Conservation (phyloP, 495 filamentous ascomycete species). For the Aspergillus steynii region DNA sequence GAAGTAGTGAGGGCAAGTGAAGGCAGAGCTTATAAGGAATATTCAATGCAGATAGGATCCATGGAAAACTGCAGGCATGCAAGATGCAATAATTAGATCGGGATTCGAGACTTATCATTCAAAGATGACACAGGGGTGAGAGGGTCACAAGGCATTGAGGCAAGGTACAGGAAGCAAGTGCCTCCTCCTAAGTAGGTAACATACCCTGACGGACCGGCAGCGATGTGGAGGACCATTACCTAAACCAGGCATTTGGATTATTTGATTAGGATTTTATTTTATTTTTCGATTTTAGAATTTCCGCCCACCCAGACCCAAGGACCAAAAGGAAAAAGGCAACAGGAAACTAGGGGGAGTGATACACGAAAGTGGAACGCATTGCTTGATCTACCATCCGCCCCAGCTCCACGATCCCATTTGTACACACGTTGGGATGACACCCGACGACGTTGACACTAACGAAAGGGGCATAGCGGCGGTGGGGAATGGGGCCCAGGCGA, state of each 20-base stretch:
- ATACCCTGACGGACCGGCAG: background rate
- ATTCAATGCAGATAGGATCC: constrained; percentile 19
- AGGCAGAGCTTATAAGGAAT: constrained; percentile 15
- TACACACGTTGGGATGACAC: constrained; percentile 44
- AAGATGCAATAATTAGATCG: constrained; percentile 21
- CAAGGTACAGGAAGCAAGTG: constrained; percentile 27
- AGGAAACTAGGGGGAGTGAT: constrained; percentile 15
- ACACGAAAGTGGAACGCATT: constrained; percentile 14
- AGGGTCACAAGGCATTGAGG: constrained; percentile 28
- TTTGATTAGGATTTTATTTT: too few relatives aligned
- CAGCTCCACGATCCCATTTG: constrained; percentile 40
- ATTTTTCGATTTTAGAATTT: background rate
- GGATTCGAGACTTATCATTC: constrained; percentile 21
- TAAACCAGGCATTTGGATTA: background rate
- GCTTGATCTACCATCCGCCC: constrained; percentile 43
- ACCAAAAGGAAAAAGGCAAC: constrained; percentile 6
- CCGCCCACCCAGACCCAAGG: background rate
- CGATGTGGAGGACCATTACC: background rate
- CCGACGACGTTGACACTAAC: constrained; percentile 44
- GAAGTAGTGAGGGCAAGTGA: constrained; percentile 11
- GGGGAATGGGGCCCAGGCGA: constrained; percentile 18
- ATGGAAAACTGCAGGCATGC: constrained; percentile 23
- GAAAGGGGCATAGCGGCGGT: constrained; percentile 35
- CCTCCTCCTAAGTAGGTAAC: constrained; percentile 9
- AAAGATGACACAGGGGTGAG: constrained; percentile 25